Evolutionary conservation across 2,329 filamentous ascomycete species (phyloP).

Genomic region (Aspergillus eucalypticola): DNA sequence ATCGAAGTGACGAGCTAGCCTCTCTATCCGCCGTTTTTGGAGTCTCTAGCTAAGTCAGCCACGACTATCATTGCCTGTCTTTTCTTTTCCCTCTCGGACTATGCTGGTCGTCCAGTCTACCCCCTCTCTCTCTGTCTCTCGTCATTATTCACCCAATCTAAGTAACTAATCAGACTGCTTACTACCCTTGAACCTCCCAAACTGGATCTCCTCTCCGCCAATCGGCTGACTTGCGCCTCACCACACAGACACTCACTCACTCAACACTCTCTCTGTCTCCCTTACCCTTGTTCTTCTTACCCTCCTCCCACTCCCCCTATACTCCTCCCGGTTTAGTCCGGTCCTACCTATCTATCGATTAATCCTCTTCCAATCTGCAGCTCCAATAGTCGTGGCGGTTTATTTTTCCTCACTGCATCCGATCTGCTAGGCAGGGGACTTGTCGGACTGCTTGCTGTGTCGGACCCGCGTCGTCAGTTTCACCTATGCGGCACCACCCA

Average conservation of each 20-base stretch:
- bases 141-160: too few relatives aligned
- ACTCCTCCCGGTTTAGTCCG: neutral
- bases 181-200: too few relatives aligned
- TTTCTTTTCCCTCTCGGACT: neutral
- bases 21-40: neutral
- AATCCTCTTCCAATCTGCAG: neutral
- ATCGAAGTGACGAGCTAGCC: too few relatives aligned
- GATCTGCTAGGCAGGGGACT: neutral
- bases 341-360: neutral
- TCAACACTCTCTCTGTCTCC: neutral
- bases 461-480: neutral
- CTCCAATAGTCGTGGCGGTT: neutral
- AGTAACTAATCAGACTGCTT: too few relatives aligned
- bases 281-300: too few relatives aligned
- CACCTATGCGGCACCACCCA: neutral
- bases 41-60: neutral
- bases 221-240: slow-evolving; percentile 7
- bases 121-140: neutral
- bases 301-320: neutral
- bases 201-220: neutral
- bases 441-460: neutral
- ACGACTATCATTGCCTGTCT: neutral
- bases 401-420: neutral
- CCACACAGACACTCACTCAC: neutral
- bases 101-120: neutral